phyloP scores from a whole-genome alignment of 192 early-diverging fungal species.

The Coemansia sp. region DNA sequence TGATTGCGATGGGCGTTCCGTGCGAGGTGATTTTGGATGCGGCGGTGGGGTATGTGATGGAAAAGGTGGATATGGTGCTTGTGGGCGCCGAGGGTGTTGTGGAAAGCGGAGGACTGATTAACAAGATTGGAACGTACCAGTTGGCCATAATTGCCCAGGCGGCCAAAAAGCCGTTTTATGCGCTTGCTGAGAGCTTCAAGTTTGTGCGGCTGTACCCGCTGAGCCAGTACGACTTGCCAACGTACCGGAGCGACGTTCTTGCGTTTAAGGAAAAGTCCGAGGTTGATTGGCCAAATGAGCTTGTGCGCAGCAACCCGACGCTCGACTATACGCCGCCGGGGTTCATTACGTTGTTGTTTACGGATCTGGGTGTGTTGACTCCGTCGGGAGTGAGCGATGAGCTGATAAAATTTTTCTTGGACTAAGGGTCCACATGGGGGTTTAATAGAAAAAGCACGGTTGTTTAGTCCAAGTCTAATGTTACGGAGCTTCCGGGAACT shows the following conservation, averaged over 20 bases:
- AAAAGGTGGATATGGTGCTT: conserved; percentile 94
- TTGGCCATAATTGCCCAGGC: conserved; percentile 93
- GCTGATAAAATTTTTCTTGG: conserved; percentile 80
- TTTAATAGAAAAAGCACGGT: no score
- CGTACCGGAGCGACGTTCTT: conserved; percentile 66
- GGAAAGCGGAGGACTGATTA: conserved; percentile 96
- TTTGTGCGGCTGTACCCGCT: conserved; percentile 95
- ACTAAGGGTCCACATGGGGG: conserved; percentile 18
- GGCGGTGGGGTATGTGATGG: conserved; percentile 92
- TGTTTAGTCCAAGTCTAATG: neutral
- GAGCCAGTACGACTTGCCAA: conserved; percentile 91
- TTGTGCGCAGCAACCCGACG: conserved; percentile 62
- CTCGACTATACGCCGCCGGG: conserved; percentile 95
- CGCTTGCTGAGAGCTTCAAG: conserved; percentile 95
- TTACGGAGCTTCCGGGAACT: conserved; percentile 28
- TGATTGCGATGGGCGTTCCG: conserved; percentile 74
- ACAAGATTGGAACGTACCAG: conserved; percentile 96
- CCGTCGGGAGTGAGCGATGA: conserved; percentile 86
- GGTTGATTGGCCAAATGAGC: conserved; percentile 44
- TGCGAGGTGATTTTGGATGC: conserved; percentile 86
- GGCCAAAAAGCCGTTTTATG: conserved; percentile 92
- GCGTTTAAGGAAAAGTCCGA: conserved; percentile 58
- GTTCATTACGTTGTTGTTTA: conserved; percentile 86
- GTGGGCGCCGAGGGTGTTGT: conserved; percentile 98
- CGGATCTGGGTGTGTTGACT: conserved; percentile 88